Evolutionary conservation across 2,329 filamentous ascomycete genomes (phyloP).

Genomic region (Cladophialophora psammophila): DNA sequence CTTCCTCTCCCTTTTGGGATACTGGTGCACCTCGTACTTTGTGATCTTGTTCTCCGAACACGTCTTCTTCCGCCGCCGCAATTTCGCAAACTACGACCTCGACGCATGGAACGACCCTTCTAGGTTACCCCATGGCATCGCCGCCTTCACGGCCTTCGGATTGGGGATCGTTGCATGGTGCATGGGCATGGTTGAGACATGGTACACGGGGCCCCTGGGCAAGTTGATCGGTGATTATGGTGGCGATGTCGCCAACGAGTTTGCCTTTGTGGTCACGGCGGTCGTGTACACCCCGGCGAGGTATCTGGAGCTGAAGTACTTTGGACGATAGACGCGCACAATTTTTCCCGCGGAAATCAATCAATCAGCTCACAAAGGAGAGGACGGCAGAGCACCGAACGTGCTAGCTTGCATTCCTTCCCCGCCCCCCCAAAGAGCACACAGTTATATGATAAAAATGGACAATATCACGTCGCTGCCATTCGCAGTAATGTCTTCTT

Average conservation of each 20-base stretch:
- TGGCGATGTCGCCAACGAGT: constrained; percentile 61
- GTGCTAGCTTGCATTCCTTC: neutral
- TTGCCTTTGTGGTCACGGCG: constrained; percentile 60
- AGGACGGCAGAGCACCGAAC: neutral
- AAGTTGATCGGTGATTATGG: constrained; percentile 54
- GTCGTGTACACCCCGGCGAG: constrained; percentile 57
- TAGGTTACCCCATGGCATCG: constrained; percentile 55
- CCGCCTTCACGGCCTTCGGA: constrained; percentile 54
- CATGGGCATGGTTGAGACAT: constrained; percentile 67
- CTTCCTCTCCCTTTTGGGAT: constrained; percentile 59
- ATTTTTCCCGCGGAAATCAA: neutral
- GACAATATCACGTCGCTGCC: neutral
- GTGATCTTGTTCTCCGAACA: constrained; percentile 59
- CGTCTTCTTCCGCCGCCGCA: constrained; percentile 56
- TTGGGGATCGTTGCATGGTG: constrained; percentile 59
- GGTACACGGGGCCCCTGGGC: constrained; percentile 56
- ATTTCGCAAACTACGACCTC: constrained; percentile 56
- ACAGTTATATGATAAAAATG: neutral
- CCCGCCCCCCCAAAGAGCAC: neutral
- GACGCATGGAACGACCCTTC: constrained; percentile 58
- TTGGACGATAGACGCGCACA: constrained; percentile 27
- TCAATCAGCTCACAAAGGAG: neutral
- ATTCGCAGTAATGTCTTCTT: neutral
- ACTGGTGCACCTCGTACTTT: constrained; percentile 60
- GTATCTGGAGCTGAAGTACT: constrained; percentile 52